Conservation (phyloP, 176 grass and related monocot species). For the Coix lacrymajobi region DNA sequence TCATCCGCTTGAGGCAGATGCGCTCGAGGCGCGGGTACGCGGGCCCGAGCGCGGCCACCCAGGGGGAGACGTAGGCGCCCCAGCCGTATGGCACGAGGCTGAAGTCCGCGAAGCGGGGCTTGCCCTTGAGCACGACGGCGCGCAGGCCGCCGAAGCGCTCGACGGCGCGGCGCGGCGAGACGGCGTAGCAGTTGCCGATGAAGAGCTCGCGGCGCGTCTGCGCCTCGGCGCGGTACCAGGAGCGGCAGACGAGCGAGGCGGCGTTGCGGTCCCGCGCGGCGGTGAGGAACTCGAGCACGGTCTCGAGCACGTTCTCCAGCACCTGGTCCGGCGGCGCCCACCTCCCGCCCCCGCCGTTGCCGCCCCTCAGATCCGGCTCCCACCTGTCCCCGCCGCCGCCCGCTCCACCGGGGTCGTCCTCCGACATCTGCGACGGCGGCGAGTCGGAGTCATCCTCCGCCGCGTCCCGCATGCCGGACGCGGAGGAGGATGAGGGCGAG, state of each 20-base stretch:
- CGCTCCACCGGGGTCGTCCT: conserved; percentile 43
- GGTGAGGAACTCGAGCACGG: conserved; percentile 77
- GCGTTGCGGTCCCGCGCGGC: conserved; percentile 69
- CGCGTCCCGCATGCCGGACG: conserved; percentile 55
- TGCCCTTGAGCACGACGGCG: conserved; percentile 82
- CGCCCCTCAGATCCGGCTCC: conserved; percentile 59
- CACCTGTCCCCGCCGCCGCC: conserved; percentile 25
- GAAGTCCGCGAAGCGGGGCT: conserved; percentile 92
- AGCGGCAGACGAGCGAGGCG: conserved; percentile 82
- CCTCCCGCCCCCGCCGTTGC: conserved; percentile 16
- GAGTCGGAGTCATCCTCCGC: conserved; percentile 37
- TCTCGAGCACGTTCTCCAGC: conserved; percentile 88
- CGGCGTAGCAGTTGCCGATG: conserved; percentile 97
- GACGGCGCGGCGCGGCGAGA: conserved; percentile 57
- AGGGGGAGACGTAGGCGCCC: conserved; percentile 66
- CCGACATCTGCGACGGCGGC: conserved; percentile 68
- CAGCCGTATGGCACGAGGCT: conserved; percentile 66
- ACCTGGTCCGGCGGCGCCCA: conserved; percentile 81
- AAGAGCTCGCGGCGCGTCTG: conserved; percentile 84
- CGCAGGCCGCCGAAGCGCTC: conserved; percentile 64
- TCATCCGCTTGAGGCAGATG: conserved; percentile 94
- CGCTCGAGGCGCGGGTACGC: conserved; percentile 69
- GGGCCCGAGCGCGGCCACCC: conserved; percentile 46
- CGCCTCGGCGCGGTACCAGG: conserved; percentile 82
- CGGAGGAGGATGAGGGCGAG: not conserved